Percentiles rank a stretch among this genome's conserved stretches.
phyloP scores from a whole-genome alignment of 139 green algal species.

The Volvox africanus region DNA sequence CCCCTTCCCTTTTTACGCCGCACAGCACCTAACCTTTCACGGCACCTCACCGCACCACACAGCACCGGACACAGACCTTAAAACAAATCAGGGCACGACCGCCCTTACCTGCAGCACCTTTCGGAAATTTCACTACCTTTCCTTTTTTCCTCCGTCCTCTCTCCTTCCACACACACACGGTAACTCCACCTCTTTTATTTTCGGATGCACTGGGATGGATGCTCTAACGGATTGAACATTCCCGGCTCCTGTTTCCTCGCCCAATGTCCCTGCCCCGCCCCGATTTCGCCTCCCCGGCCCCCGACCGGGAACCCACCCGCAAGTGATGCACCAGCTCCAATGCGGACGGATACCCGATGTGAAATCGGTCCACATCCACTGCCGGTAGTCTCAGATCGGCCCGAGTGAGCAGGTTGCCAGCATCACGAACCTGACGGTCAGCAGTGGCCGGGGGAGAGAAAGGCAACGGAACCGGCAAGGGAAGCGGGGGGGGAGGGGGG shows the following conservation, averaged over 20 bases:
- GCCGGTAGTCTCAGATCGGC: slow-evolving; percentile 77
- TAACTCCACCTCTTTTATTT: too few species aligned
- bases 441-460: not conserved
- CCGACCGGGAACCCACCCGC: slow-evolving; percentile 12
- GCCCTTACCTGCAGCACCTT: too few species aligned
- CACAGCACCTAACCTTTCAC: too few species aligned
- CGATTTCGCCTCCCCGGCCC: not conserved
- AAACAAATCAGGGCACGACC: too few species aligned
- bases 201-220: too few species aligned
- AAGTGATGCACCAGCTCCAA: slow-evolving; percentile 76
- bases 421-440: slow-evolving; percentile 73
- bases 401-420: slow-evolving; percentile 79
- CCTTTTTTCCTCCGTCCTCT: too few species aligned
- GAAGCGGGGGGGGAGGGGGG: not conserved
- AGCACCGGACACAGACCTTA: too few species aligned
- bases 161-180: too few species aligned
- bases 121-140: too few species aligned
- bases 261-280: not conserved
- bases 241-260: not conserved
- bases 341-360: slow-evolving; percentile 56
- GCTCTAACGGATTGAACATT: too few species aligned
- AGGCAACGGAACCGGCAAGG: not conserved
- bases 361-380: slow-evolving; percentile 80
- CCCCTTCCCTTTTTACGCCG: too few species aligned
- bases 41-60: too few species aligned